Base-by-base conservation (phyloP, 2,329 filamentous ascomycete genomes). In the Cladosporium sp. region DNA sequence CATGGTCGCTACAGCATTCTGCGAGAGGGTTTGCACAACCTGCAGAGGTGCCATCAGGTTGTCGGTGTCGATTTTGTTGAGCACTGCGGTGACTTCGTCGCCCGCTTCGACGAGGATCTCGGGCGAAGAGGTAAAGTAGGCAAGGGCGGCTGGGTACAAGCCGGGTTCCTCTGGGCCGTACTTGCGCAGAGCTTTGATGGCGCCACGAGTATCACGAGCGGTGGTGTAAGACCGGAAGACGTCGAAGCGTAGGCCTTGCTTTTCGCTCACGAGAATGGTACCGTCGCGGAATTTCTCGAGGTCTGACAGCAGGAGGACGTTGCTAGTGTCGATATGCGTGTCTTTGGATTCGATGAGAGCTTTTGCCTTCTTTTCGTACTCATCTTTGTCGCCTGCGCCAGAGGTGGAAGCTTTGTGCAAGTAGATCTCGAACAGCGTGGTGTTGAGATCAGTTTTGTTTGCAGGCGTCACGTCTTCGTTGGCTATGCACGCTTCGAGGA, bases 341-440 rank as follows among this genome's bases (percentile, higher is more conserved):
- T 92, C 87, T 70, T 91, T 88, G 18, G 88, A 88, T 73, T 95
- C 89, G 64, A 99, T 93, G 26, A 98, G 85, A 67, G 88, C 89
- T 80, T 95, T 97, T 0, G 95, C 95, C 76, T 96, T 97, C 51
- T 84, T 84, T 75, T 97, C 92, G 94, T 95, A 99, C 69, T 90
- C 86, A 71, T 90, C 86, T 69, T 89, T 88, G 68, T 93, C 85
- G 36, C 77, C 75, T 77, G 89, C 89, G 72, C 89, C 91, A 73
- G 89, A 89, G 65, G 89, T 87, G 66, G 88, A 90, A 25, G 94
- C 91, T 72, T 93, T 95, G 77, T 96, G 91, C 10, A 99, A 82
- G 75, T 98, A 99, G 91, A 99, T 98, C 77, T 99, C 96, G 74
- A 99, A 98, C 16, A 99, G 78, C 0, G 96, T 97, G 0, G 94